Evolutionary conservation across 2,329 filamentous ascomycete genomes (phyloP).

Genomic region (Ustilaginoidea virens): DNA sequence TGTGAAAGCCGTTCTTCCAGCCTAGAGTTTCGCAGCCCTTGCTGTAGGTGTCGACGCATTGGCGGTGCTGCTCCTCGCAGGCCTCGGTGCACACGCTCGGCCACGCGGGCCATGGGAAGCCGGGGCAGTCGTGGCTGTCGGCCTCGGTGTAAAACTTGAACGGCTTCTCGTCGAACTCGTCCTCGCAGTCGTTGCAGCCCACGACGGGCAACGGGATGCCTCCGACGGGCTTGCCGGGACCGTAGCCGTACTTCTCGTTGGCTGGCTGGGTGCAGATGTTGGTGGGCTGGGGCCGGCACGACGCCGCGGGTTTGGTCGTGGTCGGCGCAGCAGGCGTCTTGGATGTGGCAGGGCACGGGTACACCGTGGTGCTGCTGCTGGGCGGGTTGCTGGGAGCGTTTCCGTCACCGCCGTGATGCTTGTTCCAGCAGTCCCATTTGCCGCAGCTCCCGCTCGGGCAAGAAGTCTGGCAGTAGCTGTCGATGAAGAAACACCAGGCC

Average conservation of each 20-base stretch:
- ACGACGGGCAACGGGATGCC: conserved; percentile 35
- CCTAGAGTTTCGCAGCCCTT: conserved; percentile 26
- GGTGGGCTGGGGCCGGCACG: conserved; percentile 29
- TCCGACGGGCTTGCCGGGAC: conserved; percentile 42
- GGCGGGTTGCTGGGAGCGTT: conserved; percentile 11
- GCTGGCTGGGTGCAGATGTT: conserved; percentile 38
- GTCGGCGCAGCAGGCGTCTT: conserved; percentile 14
- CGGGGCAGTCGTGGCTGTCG: conserved; percentile 26
- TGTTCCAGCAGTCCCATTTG: conserved; percentile 28
- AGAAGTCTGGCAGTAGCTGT: conserved; percentile 25
- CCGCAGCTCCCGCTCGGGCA: conserved; percentile 21
- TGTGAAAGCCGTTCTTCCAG: conserved; percentile 12
- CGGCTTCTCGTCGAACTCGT: conserved; percentile 24
- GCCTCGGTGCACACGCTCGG: conserved; percentile 32
- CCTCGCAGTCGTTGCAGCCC: conserved; percentile 35
- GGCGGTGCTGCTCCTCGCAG: conserved; percentile 35
- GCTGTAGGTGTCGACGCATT: conserved; percentile 32
- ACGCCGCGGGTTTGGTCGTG: conserved; percentile 15
- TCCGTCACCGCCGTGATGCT: conserved; percentile 23
- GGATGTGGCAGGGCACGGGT: conserved; percentile 17
- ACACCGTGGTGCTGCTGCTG: conserved; percentile 18
- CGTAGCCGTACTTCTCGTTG: conserved; percentile 48
- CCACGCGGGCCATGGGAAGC: conserved; percentile 23
- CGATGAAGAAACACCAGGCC: conserved; percentile 31
- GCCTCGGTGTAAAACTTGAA: conserved; percentile 37